These are phyloP conservation scores for Aegilops speltoides DNA, from an alignment of 176 grass and related monocot species.

Conservation along the genomic window DNA sequence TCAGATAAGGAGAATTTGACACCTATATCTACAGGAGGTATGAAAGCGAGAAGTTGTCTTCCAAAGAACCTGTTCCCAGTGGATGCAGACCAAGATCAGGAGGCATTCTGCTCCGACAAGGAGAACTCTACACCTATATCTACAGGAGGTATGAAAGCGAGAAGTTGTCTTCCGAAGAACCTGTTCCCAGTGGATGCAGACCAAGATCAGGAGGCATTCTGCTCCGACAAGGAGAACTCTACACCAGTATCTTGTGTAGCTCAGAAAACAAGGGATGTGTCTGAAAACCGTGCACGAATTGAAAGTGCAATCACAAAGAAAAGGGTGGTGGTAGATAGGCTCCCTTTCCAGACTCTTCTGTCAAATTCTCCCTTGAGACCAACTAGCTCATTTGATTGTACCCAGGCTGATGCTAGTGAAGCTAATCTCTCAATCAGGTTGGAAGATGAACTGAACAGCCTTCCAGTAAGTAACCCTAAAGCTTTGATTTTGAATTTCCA, in stretches of 20 bases:
- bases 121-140: not conserved
- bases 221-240: constrained; percentile 79
- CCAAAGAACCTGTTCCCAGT: constrained; percentile 19
- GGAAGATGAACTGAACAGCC: constrained; percentile 31
- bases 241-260: constrained; percentile 49
- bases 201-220: constrained; percentile 50
- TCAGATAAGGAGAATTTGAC: constrained; percentile 92
- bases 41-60: constrained; percentile 43
- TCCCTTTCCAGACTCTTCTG: constrained; percentile 59
- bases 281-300: constrained; percentile 29
- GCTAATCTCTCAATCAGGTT: constrained; percentile 31
- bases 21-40: constrained; percentile 41
- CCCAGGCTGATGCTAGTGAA: constrained; percentile 14
- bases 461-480: constrained; percentile 39
- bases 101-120: no score
- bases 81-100: no score
- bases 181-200: constrained; percentile 17
- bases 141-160: constrained; percentile 29
- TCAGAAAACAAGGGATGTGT: constrained; percentile 41
- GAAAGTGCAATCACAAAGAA: constrained; percentile 60
- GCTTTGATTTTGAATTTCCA: not conserved
- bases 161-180: constrained; percentile 36
- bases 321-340: constrained; percentile 46
- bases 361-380: constrained; percentile 50
- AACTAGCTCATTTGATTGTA: constrained; percentile 27